phyloP scores from a whole-genome alignment of 352 stramenopile genomes.

The Phytopythium oedochilum region DNA sequence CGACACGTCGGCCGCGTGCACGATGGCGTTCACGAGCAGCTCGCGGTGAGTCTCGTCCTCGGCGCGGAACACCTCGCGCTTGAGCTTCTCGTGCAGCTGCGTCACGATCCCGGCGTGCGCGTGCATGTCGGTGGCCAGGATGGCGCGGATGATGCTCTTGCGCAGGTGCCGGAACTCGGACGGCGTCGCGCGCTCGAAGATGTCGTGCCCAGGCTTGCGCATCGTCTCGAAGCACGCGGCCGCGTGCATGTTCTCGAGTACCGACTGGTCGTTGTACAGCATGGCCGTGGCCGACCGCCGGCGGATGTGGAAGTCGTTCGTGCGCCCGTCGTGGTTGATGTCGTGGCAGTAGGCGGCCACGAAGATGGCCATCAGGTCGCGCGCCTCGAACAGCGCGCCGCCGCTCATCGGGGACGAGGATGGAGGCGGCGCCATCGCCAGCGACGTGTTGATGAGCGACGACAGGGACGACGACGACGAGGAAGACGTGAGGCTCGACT shows the following conservation, averaged over 20 bases:
- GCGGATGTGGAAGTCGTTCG: constrained; percentile 87
- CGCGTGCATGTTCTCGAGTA: constrained; percentile 88
- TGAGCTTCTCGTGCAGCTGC: constrained; percentile 64
- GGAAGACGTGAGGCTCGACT: constrained; percentile 12
- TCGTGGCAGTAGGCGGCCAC: constrained; percentile 83
- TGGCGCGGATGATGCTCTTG: constrained; percentile 71
- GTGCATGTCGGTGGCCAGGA: constrained; percentile 84
- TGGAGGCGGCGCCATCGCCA: constrained; percentile 13
- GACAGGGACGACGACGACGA: constrained; percentile 15
- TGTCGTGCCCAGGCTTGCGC: constrained; percentile 56
- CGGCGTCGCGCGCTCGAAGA: constrained; percentile 39
- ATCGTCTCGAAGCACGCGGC: constrained; percentile 80
- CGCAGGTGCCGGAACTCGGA: constrained; percentile 46
- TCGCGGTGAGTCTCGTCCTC: constrained; percentile 58
- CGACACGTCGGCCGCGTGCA: constrained; percentile 79
- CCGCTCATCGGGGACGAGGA: constrained; percentile 4
- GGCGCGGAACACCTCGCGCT: constrained; percentile 37
- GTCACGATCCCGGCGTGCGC: constrained; percentile 67
- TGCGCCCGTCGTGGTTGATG: constrained; percentile 85
- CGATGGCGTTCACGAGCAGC: constrained; percentile 66
- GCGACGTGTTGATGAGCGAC: constrained; percentile 11
- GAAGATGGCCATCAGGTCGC: constrained; percentile 71
- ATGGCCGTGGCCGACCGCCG: constrained; percentile 68
- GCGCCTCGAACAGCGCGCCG: constrained; percentile 34
- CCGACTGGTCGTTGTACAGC: constrained; percentile 86